Conservation (phyloP, 1,139 yeast genomes). For the Pichia sp. region DNA sequence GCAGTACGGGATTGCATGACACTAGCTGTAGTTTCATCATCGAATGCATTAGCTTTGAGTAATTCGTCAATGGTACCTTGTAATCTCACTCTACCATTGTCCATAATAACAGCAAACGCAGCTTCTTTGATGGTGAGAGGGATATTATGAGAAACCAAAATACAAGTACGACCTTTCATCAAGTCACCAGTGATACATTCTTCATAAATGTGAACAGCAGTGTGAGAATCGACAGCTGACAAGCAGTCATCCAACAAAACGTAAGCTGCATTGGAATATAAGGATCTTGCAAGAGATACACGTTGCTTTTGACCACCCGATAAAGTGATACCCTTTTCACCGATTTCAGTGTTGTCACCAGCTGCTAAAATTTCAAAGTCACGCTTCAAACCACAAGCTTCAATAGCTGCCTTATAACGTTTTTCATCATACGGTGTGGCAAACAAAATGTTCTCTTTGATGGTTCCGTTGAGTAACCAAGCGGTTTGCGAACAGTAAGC, state of each 20-base stretch:
- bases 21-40: conserved; percentile 75
- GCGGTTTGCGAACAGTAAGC: conserved; percentile 96
- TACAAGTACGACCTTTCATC: conserved; percentile 80
- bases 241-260: conserved; percentile 88
- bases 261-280: conserved; percentile 80
- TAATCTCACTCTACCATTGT: conserved; percentile 72
- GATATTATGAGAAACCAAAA: conserved; percentile 90
- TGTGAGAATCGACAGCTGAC: conserved; percentile 95
- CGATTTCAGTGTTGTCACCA: conserved; percentile 61
- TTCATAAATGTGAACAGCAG: conserved; percentile 89
- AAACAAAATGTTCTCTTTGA: conserved; percentile 76
- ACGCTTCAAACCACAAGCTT: conserved; percentile 80
- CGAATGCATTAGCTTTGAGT: conserved; percentile 49
- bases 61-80: conserved; percentile 70
- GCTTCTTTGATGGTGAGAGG: conserved; percentile 83
- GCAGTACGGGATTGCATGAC: conserved; percentile 58
- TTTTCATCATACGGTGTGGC: conserved; percentile 67
- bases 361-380: conserved; percentile 68
- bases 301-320: conserved; percentile 98
- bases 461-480: conserved; percentile 89
- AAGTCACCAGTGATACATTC: conserved; percentile 84
- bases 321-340: conserved; percentile 93
- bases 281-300: conserved; percentile 89
- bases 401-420: conserved; percentile 73
- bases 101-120: conserved; percentile 70